Evolutionary conservation across 352 stramenopile genomes (phyloP).

Genomic region (Phytophthora hibernalis): DNA sequence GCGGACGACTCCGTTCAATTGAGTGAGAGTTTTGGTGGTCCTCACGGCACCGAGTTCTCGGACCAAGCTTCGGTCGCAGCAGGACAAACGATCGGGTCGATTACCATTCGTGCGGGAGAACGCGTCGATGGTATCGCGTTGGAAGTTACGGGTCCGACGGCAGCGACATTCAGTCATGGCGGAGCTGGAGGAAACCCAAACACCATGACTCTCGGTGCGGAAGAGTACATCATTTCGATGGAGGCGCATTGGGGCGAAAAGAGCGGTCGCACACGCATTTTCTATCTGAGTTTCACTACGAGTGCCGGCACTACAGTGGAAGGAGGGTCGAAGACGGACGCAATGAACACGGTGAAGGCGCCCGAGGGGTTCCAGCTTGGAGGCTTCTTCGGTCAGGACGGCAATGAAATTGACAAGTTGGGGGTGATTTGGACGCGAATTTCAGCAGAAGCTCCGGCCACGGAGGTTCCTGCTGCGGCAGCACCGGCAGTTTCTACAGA

Average conservation of each 20-base stretch:
- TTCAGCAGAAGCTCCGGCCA: slow-evolving; percentile 15
- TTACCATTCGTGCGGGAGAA: too few species aligned
- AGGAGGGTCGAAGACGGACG: slow-evolving; percentile 22
- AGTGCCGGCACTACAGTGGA: slow-evolving; percentile 26
- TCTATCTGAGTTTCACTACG: slow-evolving; percentile 30
- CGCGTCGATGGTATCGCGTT: slow-evolving; percentile 30
- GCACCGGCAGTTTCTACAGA: too few species aligned
- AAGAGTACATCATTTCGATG: slow-evolving; percentile 34
- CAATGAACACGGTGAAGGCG: slow-evolving; percentile 25
- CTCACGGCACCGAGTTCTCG: too few species aligned
- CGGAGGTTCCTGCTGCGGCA: slow-evolving; percentile 5
- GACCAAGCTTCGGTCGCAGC: too few species aligned
- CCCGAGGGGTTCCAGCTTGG: slow-evolving; percentile 38
- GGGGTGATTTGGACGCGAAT: slow-evolving; percentile 36
- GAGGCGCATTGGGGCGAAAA: slow-evolving; percentile 35
- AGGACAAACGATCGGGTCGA: too few species aligned
- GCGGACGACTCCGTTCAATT: slow-evolving; percentile 22
- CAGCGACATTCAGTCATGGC: slow-evolving; percentile 34
- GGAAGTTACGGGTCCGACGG: slow-evolving; percentile 20
- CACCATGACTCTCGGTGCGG: slow-evolving; percentile 4
- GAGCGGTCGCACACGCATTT: slow-evolving; percentile 27
- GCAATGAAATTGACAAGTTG: slow-evolving; percentile 28
- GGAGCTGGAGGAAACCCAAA: slow-evolving; percentile 21
- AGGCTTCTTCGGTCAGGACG: slow-evolving; percentile 32
- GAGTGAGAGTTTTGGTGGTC: slow-evolving; percentile 6